Conservation (phyloP, 495 filamentous ascomycete species). For the Staphylotrichum tortipilum region DNA sequence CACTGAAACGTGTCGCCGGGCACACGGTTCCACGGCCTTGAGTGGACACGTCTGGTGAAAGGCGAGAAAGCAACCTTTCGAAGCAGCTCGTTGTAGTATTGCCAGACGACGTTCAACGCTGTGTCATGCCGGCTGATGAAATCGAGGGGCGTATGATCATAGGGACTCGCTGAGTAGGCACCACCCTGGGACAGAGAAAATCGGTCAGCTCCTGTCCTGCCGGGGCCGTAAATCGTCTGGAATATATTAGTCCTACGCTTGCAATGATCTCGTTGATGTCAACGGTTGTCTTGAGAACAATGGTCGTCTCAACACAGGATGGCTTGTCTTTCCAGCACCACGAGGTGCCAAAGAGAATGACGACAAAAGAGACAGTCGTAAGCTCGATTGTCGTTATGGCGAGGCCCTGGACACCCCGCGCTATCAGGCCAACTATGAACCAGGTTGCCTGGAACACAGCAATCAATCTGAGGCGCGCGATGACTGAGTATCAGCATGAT, state of each 20-base stretch:
- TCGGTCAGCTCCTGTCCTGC: too few relatives aligned
- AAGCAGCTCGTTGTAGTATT: conserved; percentile 4
- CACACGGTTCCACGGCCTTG: conserved; percentile 8
- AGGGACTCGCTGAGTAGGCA: conserved; percentile 8
- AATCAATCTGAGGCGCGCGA: conserved; percentile 1
- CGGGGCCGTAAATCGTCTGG: too few relatives aligned
- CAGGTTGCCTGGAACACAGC: conserved; percentile 5
- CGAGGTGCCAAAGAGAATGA: conserved; percentile 11
- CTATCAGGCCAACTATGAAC: background rate
- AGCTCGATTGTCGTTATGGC: conserved; percentile 14
- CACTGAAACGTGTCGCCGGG: conserved; percentile 2
- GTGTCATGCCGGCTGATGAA: conserved; percentile 2
- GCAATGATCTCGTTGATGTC: too few relatives aligned
- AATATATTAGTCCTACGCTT: too few relatives aligned
- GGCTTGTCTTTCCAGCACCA: conserved; percentile 12
- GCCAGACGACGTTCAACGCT: conserved; percentile 7
- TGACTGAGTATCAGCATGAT: background rate
- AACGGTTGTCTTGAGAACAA: too few relatives aligned
- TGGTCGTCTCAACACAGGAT: background rate
- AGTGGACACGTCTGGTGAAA: background rate
- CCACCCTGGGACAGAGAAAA: too few relatives aligned
- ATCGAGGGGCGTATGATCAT: conserved; percentile 12
- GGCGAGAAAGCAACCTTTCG: background rate
- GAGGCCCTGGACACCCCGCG: background rate
- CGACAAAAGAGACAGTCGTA: conserved; percentile 11